phyloP scores from a whole-genome alignment of 371 early-diverging fungal genomes.

The Funneliformis caledonium region DNA sequence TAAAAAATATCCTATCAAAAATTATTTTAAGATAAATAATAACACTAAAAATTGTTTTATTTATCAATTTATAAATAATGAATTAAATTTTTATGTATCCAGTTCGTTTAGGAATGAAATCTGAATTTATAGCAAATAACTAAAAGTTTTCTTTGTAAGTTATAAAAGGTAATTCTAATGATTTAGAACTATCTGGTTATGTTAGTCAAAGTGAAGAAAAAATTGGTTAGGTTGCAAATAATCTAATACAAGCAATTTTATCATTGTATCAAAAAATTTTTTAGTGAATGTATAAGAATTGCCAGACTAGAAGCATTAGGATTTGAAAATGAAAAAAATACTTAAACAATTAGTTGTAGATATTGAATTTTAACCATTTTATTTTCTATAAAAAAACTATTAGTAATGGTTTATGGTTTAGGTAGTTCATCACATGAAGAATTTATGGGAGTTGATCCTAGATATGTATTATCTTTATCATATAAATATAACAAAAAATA shows the following conservation, averaged over 20 bases:
- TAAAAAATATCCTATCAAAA: no score
- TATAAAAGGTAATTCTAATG: background rate
- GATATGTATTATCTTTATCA: background rate
- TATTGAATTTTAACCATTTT: background rate
- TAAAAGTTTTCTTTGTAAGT: background rate
- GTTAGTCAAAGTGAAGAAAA: background rate
- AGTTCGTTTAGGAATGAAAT: background rate
- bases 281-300: background rate
- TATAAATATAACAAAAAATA: background rate
- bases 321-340: background rate
- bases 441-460: background rate
- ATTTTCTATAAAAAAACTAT: background rate
- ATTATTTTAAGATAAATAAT: no score
- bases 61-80: no score
- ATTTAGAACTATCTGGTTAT: background rate
- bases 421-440: background rate
- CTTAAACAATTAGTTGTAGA: background rate
- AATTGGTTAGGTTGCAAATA: background rate
- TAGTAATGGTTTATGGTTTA: background rate
- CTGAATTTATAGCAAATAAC: background rate
- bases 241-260: background rate
- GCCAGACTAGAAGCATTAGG: background rate
- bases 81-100: background rate
- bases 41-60: no score
- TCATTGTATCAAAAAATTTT: background rate